Evolutionary conservation across 2,329 filamentous ascomycete species (phyloP), one percentile per base, ranked within the genome.

Genomic region (Metarhizium rileyi): DNA sequence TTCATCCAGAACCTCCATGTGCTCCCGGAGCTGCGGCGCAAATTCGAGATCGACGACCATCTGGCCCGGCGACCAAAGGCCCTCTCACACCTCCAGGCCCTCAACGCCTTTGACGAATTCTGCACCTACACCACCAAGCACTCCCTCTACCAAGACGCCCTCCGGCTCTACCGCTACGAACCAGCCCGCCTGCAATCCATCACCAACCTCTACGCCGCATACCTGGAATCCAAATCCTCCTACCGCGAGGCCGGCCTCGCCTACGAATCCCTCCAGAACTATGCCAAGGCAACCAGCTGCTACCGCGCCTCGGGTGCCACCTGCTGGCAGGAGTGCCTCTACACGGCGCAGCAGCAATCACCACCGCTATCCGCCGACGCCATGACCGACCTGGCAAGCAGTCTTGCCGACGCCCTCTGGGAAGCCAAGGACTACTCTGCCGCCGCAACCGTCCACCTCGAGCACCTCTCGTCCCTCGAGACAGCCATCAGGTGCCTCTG

Each of bases 281-380:
- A 87, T 61, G 63, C 71, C 20, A 77, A 84, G 36, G 91, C 93
- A 9, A 90, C 86, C 53, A 79, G 83, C 59, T 87, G 87, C 63
- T 98, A 96, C 69, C 83, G 87, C 53, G 80, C 86, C 1, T 88
- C 88, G 1, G 87, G 89, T 36, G 78, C 77, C 2, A 66, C 74
- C 4, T 80, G 87, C 68, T 98, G 93, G 93, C 88, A 87, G 47
- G 91, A 98, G 66, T 88, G 88, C 23, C 80, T 98, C 45, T 88
- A 86, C 58, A 81, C 81, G 44, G 90, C 90, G 5, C 80, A 82
- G 49, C 78, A 82, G 50, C 80, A 81, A 55, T 60, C 65, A 2
- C 78, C 84, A 1, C 76, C 83, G 0, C 66, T 90, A 4, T 73
- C 81, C 0, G 59, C 73, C 1, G 70, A 75, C 0, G 78, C 86